A percentile compares a stretch with the other conserved stretches of the same genome.
phyloP scores from a whole-genome alignment of 2,329 filamentous ascomycete species.

The Venturiaceae sp. region DNA sequence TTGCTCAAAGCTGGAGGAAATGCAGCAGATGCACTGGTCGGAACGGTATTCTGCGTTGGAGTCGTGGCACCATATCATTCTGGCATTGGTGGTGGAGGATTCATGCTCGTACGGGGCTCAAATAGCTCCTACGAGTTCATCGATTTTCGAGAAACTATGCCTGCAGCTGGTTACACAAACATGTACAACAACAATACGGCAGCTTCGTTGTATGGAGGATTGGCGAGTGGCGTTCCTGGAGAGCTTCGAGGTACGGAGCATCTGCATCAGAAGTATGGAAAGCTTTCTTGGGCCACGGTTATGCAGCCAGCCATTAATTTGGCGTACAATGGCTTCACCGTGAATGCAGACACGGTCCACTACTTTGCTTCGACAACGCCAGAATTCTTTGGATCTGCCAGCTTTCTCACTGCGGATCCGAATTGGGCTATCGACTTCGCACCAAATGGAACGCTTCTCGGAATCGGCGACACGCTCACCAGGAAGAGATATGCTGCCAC shows the following conservation, averaged over 20 bases:
- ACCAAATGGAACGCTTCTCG: constrained; percentile 64
- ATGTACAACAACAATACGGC: constrained; percentile 71
- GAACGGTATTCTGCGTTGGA: constrained; percentile 37
- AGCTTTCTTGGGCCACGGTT: constrained; percentile 46
- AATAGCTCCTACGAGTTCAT: constrained; percentile 75
- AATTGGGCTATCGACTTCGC: constrained; percentile 86
- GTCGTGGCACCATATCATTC: constrained; percentile 9
- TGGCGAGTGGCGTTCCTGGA: constrained; percentile 57
- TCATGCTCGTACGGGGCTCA: constrained; percentile 69
- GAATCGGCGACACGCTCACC: constrained; percentile 70
- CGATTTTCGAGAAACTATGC: constrained; percentile 84
- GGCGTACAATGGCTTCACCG: constrained; percentile 63
- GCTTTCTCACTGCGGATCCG: constrained; percentile 72
- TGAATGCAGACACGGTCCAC: constrained; percentile 62
- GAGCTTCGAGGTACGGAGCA: constrained; percentile 72
- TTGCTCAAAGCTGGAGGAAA: constrained; percentile 38
- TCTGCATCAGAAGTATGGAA: constrained; percentile 63
- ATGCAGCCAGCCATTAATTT: constrained; percentile 65
- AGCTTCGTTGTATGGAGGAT: constrained; percentile 60
- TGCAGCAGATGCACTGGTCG: constrained; percentile 39
- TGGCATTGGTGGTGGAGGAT: constrained; percentile 83
- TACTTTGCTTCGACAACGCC: constrained; percentile 54
- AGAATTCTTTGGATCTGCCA: constrained; percentile 42
- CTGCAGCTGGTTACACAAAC: constrained; percentile 67
- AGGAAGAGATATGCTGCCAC: constrained; percentile 73